These are phyloP conservation scores for Lomentospora prolificans DNA, from an alignment of 2,329 filamentous ascomycete genomes.

Conservation along the genomic window DNA sequence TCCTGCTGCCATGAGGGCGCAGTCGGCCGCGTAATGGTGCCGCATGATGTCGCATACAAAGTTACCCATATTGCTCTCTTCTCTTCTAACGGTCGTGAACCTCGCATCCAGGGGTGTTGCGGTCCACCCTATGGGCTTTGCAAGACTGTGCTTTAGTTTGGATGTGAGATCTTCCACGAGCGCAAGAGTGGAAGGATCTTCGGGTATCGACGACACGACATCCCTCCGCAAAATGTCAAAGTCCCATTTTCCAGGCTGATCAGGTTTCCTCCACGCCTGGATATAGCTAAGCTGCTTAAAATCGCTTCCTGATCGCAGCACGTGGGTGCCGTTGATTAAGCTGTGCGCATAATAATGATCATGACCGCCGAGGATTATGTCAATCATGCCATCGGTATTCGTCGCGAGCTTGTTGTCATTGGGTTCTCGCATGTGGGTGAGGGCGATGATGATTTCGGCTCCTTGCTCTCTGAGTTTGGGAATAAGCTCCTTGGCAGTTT, in stretches of 20 bases:
- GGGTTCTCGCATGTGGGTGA: slow-evolving; percentile 80
- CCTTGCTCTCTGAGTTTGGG: slow-evolving; percentile 65
- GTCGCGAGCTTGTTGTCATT: slow-evolving; percentile 81
- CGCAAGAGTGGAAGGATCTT: slow-evolving; percentile 13
- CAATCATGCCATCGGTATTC: slow-evolving; percentile 63
- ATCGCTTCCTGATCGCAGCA: slow-evolving; percentile 80
- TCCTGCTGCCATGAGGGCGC: slow-evolving; percentile 72
- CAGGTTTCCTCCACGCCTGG: slow-evolving; percentile 48
- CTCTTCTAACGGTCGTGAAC: slow-evolving; percentile 69
- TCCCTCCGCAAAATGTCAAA: slow-evolving; percentile 70
- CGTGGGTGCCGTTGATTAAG: slow-evolving; percentile 68
- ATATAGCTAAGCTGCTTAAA: slow-evolving; percentile 90
- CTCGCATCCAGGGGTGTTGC: slow-evolving; percentile 73
- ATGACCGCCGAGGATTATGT: slow-evolving; percentile 80
- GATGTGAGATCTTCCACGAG: slow-evolving; percentile 49
- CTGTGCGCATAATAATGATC: slow-evolving; percentile 82
- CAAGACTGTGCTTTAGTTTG: slow-evolving; percentile 64
- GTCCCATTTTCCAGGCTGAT: slow-evolving; percentile 52
- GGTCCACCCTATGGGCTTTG: slow-evolving; percentile 77
- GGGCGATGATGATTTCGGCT: slow-evolving; percentile 70
- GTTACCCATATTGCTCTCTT: slow-evolving; percentile 79
- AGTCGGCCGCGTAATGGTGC: slow-evolving; percentile 70
- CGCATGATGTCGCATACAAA: slow-evolving; percentile 90
- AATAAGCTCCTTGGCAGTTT: slow-evolving; percentile 66
- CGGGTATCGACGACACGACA: slow-evolving; percentile 54